A percentile compares a stretch with the other conserved stretches of the same genome.
These are phyloP conservation scores for Ilyonectria robusta DNA, from an alignment of 2,329 filamentous ascomycete genomes.

Conservation along the genomic window DNA sequence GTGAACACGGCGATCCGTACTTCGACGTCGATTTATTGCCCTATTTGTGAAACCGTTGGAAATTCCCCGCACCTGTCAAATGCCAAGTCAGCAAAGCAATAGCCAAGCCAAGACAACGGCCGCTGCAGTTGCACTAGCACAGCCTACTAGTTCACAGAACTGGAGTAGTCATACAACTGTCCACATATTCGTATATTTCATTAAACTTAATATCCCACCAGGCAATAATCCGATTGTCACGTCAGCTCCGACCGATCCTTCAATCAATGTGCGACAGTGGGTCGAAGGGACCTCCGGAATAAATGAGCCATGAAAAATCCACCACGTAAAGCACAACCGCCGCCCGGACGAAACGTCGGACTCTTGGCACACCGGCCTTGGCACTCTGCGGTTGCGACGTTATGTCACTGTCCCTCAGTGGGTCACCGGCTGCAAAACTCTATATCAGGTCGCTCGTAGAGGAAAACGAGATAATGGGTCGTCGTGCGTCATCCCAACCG, in stretches of 20 bases:
- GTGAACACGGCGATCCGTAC: neutral
- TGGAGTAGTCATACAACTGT: neutral
- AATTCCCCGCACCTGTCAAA: conserved; percentile 8
- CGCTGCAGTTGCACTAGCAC: neutral
- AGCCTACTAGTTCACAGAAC: neutral
- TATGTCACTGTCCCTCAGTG: neutral
- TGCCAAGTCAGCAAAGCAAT: too few relatives aligned
- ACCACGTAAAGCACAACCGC: neutral
- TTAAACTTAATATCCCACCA: neutral
- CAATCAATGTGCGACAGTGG: neutral
- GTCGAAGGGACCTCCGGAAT: neutral
- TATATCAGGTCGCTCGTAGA: neutral
- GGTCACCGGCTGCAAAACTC: neutral
- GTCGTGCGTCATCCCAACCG: neutral
- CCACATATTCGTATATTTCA: neutral
- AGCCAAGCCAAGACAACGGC: neutral
- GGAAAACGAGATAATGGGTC: neutral
- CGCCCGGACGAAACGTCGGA: neutral
- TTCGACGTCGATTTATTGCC: neutral
- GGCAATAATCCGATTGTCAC: neutral
- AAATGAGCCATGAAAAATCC: neutral
- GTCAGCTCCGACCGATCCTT: neutral
- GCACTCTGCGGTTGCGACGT: neutral
- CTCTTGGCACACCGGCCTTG: neutral
- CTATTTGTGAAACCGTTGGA: neutral